Evolutionary conservation across 1,139 yeast species (phyloP).

Genomic region (Geotrichum klebahnii): DNA sequence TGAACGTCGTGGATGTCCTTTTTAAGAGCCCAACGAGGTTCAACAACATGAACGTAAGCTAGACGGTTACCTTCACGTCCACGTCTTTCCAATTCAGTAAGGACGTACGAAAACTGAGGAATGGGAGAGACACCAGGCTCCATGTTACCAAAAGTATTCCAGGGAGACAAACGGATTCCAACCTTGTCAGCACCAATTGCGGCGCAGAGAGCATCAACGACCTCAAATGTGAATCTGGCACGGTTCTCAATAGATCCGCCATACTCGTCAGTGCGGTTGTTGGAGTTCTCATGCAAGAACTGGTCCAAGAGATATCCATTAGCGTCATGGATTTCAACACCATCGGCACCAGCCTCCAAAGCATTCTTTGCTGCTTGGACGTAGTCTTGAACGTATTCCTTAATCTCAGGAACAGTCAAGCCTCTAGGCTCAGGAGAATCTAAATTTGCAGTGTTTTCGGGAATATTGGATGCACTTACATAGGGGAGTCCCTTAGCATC

Average conservation of each 20-base stretch:
- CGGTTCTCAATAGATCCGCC: constrained; percentile 70
- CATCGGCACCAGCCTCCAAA: constrained; percentile 59
- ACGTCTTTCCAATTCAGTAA: constrained; percentile 34
- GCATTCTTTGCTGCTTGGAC: constrained; percentile 47
- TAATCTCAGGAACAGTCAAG: constrained; percentile 42
- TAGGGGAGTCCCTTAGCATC: constrained; percentile 37
- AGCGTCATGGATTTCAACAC: constrained; percentile 66
- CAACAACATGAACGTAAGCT: constrained; percentile 53
- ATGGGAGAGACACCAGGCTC: constrained; percentile 35
- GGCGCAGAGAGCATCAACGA: constrained; percentile 49
- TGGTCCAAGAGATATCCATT: constrained; percentile 59
- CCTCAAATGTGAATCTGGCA: constrained; percentile 53
- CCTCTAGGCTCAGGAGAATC: constrained; percentile 34
- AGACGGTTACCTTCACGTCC: constrained; percentile 34
- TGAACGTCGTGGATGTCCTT: constrained; percentile 12
- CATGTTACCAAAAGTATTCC: constrained; percentile 39
- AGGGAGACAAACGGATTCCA: constrained; percentile 62
- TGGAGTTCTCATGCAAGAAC: constrained; percentile 50
- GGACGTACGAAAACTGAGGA: constrained; percentile 36
- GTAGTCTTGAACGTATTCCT: constrained; percentile 38
- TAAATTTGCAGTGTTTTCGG: constrained; percentile 30
- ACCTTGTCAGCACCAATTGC: constrained; percentile 53
- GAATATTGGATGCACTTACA: constrained; percentile 31
- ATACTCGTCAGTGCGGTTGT: constrained; percentile 63
- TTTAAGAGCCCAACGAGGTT: constrained; percentile 40